Base-by-base conservation (phyloP, 306 rosid genomes). In the Lathyrus sativus region DNA sequence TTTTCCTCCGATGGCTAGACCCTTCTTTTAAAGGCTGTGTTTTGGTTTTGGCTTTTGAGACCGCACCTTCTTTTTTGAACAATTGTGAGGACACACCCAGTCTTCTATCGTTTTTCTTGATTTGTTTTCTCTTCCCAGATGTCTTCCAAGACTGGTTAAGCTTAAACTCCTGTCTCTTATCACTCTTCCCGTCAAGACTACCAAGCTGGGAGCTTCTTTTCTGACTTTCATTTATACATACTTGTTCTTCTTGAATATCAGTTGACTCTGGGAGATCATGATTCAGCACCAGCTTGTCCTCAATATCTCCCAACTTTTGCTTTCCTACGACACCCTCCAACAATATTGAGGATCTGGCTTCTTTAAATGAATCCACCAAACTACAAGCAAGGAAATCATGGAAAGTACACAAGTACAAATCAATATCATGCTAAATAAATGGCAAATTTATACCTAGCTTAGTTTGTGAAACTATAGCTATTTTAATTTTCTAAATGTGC, bases 321-420 rank as follows among this genome's bases (percentile, higher is more conserved):
- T 82, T 86, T 85, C 54, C 26, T 63, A 63, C 59, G 18, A 85
- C 74, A 58, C 66, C 85, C 37, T 91, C 85, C 79, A 87, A 41
- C 9, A 79, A 71, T 51, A 85, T 49, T 60, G 87, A 66, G 26
- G 95, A 80, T 61, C 79, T 49, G 37, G 84, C 88, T 60, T 82
- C 83, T 74, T 82, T 76, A 79, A 84, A 77, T 44, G 87, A 75
- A 79, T 72, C 82, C 76, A 76, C 26, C 65, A 91, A 38, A 41
- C 97, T 91, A 74, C 75, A 76, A 15, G 19, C 49, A 51, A 70
- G 62, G 69, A 67, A 76, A 70, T 76, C 48, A 29, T 42, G 9
- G 24, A 1, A 50, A 37, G 69, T 62, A 62, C 54, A 12, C 3
- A 56, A 74, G 67, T 14, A n/a, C 55, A 38, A 19, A 12, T 37